Base-by-base conservation (phyloP, 2,329 filamentous ascomycete genomes). In the Penicillium thymicola region DNA sequence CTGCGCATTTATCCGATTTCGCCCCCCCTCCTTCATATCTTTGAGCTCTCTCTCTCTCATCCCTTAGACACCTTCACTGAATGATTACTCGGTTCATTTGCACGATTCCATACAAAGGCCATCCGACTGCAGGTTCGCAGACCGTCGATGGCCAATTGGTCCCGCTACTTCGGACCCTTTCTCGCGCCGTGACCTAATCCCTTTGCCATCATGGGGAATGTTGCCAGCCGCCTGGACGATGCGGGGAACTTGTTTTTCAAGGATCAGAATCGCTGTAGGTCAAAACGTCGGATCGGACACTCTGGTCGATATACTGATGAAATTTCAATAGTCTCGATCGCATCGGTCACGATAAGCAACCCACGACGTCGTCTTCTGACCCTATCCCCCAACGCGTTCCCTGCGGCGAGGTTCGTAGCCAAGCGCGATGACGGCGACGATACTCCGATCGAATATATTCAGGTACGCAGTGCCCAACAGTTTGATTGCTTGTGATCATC, bases 151-250 rank as follows among this genome's bases (percentile, higher is more conserved):
- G 66, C 66, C 64, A 46, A 62, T 56, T 53, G 66, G 57, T 64
- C 56, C 67, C 60, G 63, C 64, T 64, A 55, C 62, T 66, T 62
- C 63, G 64, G 62, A 65, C 62, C 60, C 62, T 58, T 59, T 62
- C 58, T 65, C 64, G 60, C 64, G 64, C 65, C 62, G 65, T 67
- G 60, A 68, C 59, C 59, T 66, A 56, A 68, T 61, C 59, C 43
- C 21, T 64, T 55, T 54, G 44, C 54, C 78, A 83, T 77, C 75
- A 99, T 99, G 94, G 94, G 94, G 72, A 92, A 89, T 80, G 87
- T 97, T 76, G 88, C 86, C 75, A 97, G 92, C 81, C 89, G 87
- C 76, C 86, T 88, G 69, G 92, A 96, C 68, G 92, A 97, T 61
- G 70, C 72, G 70, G 89, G 86, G 72, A 83, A 85, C 68, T 80